Evolutionary conservation across 2,329 filamentous ascomycete genomes (phyloP).

Genomic region (Atkinsonella texensis): DNA sequence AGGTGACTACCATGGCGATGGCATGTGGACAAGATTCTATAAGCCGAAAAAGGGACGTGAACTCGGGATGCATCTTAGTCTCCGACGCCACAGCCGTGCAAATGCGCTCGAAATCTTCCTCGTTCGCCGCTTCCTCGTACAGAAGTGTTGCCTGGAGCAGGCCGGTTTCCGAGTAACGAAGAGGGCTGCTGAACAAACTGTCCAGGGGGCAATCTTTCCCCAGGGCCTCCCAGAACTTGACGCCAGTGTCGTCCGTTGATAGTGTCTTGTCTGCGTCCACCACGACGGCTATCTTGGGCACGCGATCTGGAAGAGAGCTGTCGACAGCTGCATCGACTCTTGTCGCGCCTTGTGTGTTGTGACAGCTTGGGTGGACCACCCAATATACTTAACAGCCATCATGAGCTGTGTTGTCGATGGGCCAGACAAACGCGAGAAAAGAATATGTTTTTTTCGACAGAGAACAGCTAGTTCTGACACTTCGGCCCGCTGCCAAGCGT

Average conservation of each 20-base stretch:
- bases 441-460: slow-evolving; percentile 32
- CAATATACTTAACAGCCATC: slow-evolving; percentile 5
- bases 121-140: slow-evolving; percentile 32
- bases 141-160: slow-evolving; percentile 43
- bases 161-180: slow-evolving; percentile 39
- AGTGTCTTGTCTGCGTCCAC: slow-evolving; percentile 49
- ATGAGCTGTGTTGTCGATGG: background rate
- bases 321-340: slow-evolving; percentile 17
- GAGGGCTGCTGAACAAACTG: slow-evolving; percentile 30
- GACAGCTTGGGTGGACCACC: slow-evolving; percentile 4
- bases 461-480: slow-evolving; percentile 26
- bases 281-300: slow-evolving; percentile 35
- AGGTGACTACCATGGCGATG: slow-evolving; percentile 39
- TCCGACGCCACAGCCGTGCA: slow-evolving; percentile 31
- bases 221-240: slow-evolving; percentile 34
- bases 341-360: slow-evolving; percentile 25
- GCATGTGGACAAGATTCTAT: slow-evolving; percentile 23
- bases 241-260: slow-evolving; percentile 34
- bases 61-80: slow-evolving; percentile 33
- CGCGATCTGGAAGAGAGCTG: slow-evolving; percentile 13
- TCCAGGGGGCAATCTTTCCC: slow-evolving; percentile 21
- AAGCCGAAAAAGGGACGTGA: slow-evolving; percentile 29
- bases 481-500: slow-evolving; percentile 36
- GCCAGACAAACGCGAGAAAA: slow-evolving; percentile 26
- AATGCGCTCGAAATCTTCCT: slow-evolving; percentile 27